phyloP scores from a whole-genome alignment of 805 yeast species.

The Candida railenensis region DNA sequence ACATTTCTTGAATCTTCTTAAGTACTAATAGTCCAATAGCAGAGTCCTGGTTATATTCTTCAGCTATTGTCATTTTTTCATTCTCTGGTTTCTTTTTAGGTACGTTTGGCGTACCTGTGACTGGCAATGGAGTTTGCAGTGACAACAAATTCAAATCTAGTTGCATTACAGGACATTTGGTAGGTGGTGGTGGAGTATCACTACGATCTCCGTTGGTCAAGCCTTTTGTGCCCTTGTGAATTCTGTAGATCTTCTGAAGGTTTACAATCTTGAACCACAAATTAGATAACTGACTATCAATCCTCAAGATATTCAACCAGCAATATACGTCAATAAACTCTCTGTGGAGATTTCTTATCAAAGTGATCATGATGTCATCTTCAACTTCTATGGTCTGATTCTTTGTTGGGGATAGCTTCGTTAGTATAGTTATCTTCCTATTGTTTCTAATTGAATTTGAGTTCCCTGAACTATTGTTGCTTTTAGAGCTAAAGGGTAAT shows the following conservation, averaged over 20 bases:
- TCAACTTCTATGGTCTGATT: slow-evolving; percentile 12
- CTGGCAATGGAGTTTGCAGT: slow-evolving; percentile 17
- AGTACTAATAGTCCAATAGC: slow-evolving; percentile 9
- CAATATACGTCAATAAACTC: slow-evolving; percentile 26
- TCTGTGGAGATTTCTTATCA: slow-evolving; percentile 5
- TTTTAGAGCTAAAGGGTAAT: no score
- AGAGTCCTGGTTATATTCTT: background rate
- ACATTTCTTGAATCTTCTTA: slow-evolving; percentile 21
- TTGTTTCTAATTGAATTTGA: no score
- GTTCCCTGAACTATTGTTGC: no score
- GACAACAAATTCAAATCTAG: slow-evolving; percentile 38
- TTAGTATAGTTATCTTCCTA: slow-evolving; percentile 1
- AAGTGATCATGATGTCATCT: slow-evolving; percentile 15
- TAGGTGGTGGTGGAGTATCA: background rate
- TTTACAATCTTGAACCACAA: slow-evolving; percentile 42
- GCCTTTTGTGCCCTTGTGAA: slow-evolving; percentile 27
- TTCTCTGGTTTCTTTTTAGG: background rate
- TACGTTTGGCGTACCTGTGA: background rate
- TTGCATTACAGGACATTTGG: slow-evolving; percentile 38
- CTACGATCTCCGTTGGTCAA: slow-evolving; percentile 2
- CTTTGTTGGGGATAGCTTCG: slow-evolving; percentile 4
- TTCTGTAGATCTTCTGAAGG: slow-evolving; percentile 39
- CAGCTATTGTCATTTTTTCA: background rate
- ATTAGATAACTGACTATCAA: slow-evolving; percentile 40
- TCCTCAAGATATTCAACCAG: slow-evolving; percentile 38